Conservation (phyloP, 148 eudicot genomes). For the Camellia japonica region DNA sequence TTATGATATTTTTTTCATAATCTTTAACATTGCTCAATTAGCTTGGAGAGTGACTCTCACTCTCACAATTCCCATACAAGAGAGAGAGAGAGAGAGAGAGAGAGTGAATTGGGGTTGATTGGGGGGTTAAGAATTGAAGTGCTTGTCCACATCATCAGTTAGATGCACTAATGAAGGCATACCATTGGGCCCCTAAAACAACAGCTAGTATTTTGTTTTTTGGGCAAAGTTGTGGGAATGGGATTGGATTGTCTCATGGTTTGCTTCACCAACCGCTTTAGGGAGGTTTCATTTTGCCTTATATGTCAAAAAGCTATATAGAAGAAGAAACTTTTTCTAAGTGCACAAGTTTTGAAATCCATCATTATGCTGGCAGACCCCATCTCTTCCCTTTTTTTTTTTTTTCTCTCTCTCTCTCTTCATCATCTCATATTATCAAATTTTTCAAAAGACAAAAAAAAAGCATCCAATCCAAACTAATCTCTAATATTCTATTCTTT, state of each 20-base stretch:
- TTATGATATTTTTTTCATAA: too few species aligned
- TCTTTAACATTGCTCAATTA: too few species aligned
- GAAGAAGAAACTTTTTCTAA: slow-evolving; percentile 6
- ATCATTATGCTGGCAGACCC: slow-evolving; percentile 10
- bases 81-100: slow-evolving; percentile 1
- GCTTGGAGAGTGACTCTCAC: slow-evolving; percentile 7
- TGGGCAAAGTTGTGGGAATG: slow-evolving; percentile 20
- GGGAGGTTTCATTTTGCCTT: background rate
- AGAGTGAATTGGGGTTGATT: slow-evolving; percentile 17
- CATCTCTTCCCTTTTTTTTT: too few species aligned
- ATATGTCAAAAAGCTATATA: slow-evolving; percentile 8
- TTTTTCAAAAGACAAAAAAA: slow-evolving; percentile 25
- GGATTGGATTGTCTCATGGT: background rate
- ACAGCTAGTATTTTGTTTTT: slow-evolving; percentile 4
- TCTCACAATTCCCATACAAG: background rate
- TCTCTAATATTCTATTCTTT: slow-evolving; percentile 9
- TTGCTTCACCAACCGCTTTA: slow-evolving; percentile 11
- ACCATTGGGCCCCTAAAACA: slow-evolving; percentile 15
- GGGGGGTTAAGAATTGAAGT: slow-evolving; percentile 15
- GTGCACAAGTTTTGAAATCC: slow-evolving; percentile 17
- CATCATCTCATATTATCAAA: slow-evolving; percentile 7
- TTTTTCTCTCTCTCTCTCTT: background rate
- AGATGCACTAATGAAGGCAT: slow-evolving; percentile 26
- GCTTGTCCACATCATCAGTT: slow-evolving; percentile 22
- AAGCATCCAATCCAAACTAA: slow-evolving; percentile 30